Percentiles rank a stretch among this genome's conserved stretches.
Conservation (phyloP, 2,329 filamentous ascomycete genomes). For the Pseudocercospora pini-densiflorae region DNA sequence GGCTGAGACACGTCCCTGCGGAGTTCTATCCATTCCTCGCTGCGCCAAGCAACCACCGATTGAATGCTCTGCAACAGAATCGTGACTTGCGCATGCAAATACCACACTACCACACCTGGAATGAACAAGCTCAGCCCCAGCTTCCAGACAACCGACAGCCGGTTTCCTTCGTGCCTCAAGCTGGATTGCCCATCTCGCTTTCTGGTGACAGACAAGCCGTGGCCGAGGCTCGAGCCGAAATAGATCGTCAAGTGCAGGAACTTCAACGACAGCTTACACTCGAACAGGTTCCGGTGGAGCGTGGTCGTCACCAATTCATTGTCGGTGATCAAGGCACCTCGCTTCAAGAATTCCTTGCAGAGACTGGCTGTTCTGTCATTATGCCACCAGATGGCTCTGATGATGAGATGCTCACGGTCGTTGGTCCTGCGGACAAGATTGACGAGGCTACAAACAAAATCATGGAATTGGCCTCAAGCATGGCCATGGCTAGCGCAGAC, state of each 20-base stretch:
- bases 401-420: slow-evolving; percentile 81
- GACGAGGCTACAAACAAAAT: slow-evolving; percentile 78
- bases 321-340: slow-evolving; percentile 81
- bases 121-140: slow-evolving; percentile 67
- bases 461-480: slow-evolving; percentile 84
- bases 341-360: slow-evolving; percentile 81
- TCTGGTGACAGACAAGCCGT: slow-evolving; percentile 84
- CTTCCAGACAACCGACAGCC: slow-evolving; percentile 65
- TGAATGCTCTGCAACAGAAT: slow-evolving; percentile 70
- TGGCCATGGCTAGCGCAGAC: slow-evolving; percentile 84
- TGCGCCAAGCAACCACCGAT: slow-evolving; percentile 71
- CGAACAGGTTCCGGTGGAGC: slow-evolving; percentile 80
- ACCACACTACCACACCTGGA: slow-evolving; percentile 79
- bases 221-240: slow-evolving; percentile 75
- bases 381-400: slow-evolving; percentile 76
- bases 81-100: slow-evolving; percentile 82
- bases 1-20: slow-evolving; percentile 80
- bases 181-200: slow-evolving; percentile 79
- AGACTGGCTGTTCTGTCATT: slow-evolving; percentile 89
- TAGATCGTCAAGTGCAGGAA: slow-evolving; percentile 78
- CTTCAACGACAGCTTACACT: slow-evolving; percentile 76
- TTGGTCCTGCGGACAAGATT: slow-evolving; percentile 74
- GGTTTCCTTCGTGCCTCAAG: slow-evolving; percentile 71
- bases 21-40: slow-evolving; percentile 97
- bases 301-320: slow-evolving; percentile 92